Conservation (phyloP, 441 rosid species). For the Kokia cookei region DNA sequence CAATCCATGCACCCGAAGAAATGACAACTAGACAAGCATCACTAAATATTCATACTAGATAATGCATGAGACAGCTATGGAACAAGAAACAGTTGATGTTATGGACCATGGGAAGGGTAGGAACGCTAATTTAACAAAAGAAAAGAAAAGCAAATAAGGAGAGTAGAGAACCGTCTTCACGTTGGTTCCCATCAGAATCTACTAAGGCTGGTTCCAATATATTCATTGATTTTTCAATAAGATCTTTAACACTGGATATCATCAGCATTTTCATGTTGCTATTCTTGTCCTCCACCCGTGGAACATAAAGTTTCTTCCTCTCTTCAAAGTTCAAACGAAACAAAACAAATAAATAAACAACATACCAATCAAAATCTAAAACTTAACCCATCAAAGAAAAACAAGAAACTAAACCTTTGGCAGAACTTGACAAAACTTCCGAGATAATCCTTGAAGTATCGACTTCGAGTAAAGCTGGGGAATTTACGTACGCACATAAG, state of each 20-base stretch:
- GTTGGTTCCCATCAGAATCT: slow-evolving; percentile 34
- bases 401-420: slow-evolving; percentile 15
- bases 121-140: not conserved
- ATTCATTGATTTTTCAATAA: slow-evolving; percentile 33
- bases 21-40: not conserved
- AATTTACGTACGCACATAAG: slow-evolving; percentile 40
- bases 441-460: slow-evolving; percentile 36
- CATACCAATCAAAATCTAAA: not conserved
- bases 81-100: not conserved
- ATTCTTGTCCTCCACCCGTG: slow-evolving; percentile 39
- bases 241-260: slow-evolving; percentile 30
- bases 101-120: not conserved
- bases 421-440: slow-evolving; percentile 19
- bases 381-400: not conserved
- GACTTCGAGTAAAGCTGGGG: slow-evolving; percentile 40
- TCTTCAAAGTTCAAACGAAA: slow-evolving; percentile 7
- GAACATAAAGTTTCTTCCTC: slow-evolving; percentile 40
- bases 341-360: not conserved
- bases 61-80: not conserved
- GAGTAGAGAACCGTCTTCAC: slow-evolving; percentile 36
- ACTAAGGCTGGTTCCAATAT: slow-evolving; percentile 35
- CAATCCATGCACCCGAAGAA: not conserved
- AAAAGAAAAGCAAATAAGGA: not conserved
- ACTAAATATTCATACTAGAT: not conserved
- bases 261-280: slow-evolving; percentile 50